Base-by-base conservation (phyloP, 192 early-diverging fungal genomes). In the Backusella psychrophila region DNA sequence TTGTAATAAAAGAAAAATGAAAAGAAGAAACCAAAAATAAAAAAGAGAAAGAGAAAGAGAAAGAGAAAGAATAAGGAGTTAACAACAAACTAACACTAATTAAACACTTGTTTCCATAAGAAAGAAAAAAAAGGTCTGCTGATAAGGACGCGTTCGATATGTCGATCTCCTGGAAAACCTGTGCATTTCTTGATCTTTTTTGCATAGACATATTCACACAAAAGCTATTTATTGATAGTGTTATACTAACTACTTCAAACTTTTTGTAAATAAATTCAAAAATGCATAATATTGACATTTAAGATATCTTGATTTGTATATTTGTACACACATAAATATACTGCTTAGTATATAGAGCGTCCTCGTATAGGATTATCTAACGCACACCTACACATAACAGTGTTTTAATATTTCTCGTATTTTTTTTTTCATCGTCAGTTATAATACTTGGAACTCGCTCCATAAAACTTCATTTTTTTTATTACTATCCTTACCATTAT, bases 1-100 rank as follows among this genome's bases (percentile, higher is more conserved):
- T 35, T 26, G 9, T 70, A 29, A 36, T 38, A 67, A 68, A 52
- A 68, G 38, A 21, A 76, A 77, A 75, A n/a, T 1, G 46, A 46
- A 8, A 67, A 63, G 63, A 73, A 19, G 44, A 66, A 39, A 41
- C 70, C 65, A 75, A 23, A 56, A 12, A 59, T 8, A 59, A 59
- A 26, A 59, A 29, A 23, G 29, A 29, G 3, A 26, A 59, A 29
- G 56, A 63, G 26, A 8, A 26, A 59, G 19, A 53, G 49, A 21
- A 21, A 21, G 4, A 56, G 4, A 56, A 21, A 56, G n/a, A 59
- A 63, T 29, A 63, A 63, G 56, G 56, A 63, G 56, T 14, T 9
- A 63, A 11, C 11, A 63, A 29, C 26, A 63, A 63, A 49, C 19
- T 26, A 63, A 63, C 56, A 63, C 26, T 63, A 26, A 56, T 56